Evolutionary conservation across 2,329 filamentous ascomycete genomes (phyloP), one percentile per base, ranked within the genome.

Genomic region (Thielaviopsis populi): DNA sequence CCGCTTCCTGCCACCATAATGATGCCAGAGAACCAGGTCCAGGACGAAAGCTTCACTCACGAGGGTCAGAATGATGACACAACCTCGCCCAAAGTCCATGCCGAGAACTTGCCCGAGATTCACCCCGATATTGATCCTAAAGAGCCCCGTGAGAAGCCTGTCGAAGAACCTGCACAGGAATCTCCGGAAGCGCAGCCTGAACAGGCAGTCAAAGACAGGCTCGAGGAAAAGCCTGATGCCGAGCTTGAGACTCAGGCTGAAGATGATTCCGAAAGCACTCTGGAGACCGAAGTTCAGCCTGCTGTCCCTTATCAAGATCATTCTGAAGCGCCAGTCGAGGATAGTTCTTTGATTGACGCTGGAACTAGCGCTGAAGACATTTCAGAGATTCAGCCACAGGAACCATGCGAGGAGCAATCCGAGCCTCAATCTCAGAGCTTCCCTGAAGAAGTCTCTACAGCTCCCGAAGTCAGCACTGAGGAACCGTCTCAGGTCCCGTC

Each of bases 21-120:
- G 53, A 56, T 56, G 53, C 53, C 53, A 56, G 27, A 56, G 53
- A 56, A 24, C 30, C 53, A 56, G 30, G 53, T 56, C 53, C 53
- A 56, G 27, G 53, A 33, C 53, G 17, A 30, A 37, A 56, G 53
- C 24, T 56, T 37, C n/a, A 56, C 24, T 2, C 5, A 33, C n/a
- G 53, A 56, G 15, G 27, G 15, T 37, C 15, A 56, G 24, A 17
- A 56, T 24, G 53, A 33, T 7, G 15, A 46, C 42, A 5, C 6
- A 46, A 13, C 24, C 30, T 22, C 30, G 24, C 24, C 53, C n/a
- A 56, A 56, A 56, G 53, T 33, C 24, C 7, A 37, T 7, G 24
- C 7, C n/a, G 30, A 30, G 24, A 56, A 56, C n/a, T 37, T 17
- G 27, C 30, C n/a, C 17, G 53, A 56, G 27, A 11, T 56, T 22